Evolutionary conservation across 2,329 filamentous ascomycete species (phyloP).

Genomic region (Diatrype stigma): DNA sequence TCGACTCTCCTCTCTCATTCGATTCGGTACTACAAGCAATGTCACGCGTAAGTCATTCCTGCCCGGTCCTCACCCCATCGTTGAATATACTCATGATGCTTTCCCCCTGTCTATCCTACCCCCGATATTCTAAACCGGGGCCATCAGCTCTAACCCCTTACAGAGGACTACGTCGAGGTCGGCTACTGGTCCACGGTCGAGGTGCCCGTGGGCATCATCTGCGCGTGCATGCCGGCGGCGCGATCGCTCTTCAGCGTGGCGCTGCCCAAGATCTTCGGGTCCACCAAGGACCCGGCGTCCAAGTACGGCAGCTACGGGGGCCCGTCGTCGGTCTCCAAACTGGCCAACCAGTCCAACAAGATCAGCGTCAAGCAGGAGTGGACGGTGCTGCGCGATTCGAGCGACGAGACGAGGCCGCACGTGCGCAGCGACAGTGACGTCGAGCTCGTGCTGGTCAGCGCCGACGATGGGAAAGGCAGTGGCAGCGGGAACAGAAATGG

Average conservation of each 20-base stretch:
- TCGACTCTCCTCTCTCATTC: constrained; percentile 23
- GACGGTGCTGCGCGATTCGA: constrained; percentile 19
- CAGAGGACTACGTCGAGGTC: constrained; percentile 27
- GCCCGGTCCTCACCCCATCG: too few species aligned
- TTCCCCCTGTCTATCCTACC: constrained; percentile 2
- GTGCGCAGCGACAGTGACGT: constrained; percentile 7
- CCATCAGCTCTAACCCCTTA: constrained; percentile 1
- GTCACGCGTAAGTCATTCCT: constrained; percentile 19
- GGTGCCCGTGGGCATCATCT: constrained; percentile 27
- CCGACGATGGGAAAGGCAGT: too few species aligned
- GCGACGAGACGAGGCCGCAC: constrained; percentile 2
- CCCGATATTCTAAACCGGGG: neutral
- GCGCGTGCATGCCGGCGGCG: constrained; percentile 29
- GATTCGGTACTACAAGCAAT: constrained; percentile 20
- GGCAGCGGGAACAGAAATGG: too few species aligned
- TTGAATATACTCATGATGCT: too few species aligned
- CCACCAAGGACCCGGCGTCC: constrained; percentile 13
- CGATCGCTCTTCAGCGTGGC: constrained; percentile 25
- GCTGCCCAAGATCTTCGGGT: constrained; percentile 24
- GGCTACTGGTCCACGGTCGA: constrained; percentile 31
- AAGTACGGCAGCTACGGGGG: constrained; percentile 10
- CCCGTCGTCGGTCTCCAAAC: constrained; percentile 8
- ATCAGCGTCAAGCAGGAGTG: constrained; percentile 28
- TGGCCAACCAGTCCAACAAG: constrained; percentile 8
- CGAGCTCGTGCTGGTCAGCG: constrained; percentile 6